phyloP scores from a whole-genome alignment of 1,139 yeast genomes.

The Eremothecium cymbalariae region DNA sequence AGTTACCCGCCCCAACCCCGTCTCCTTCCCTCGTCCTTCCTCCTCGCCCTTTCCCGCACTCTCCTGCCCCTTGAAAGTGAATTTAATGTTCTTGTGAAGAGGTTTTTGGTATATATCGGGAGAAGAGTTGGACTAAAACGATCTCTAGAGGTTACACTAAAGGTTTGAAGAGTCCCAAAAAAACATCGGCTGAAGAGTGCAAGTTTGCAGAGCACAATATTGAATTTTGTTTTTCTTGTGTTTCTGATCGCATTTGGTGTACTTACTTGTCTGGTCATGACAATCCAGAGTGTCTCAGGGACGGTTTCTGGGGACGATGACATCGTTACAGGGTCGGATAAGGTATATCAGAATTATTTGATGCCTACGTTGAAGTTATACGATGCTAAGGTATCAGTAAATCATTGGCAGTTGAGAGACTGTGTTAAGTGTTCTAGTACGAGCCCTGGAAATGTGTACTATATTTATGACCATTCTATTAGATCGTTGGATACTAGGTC shows the following conservation, averaged over 20 bases:
- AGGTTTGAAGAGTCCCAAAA: too few relatives aligned
- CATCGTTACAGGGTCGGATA: constrained; percentile 26
- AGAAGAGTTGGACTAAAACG: too few relatives aligned
- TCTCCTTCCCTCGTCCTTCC: not conserved
- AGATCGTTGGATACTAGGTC: constrained; percentile 37
- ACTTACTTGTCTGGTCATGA: too few relatives aligned
- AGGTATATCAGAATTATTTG: constrained; percentile 29
- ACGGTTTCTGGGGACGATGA: constrained; percentile 14
- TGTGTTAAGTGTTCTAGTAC: constrained; percentile 45
- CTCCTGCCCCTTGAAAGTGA: constrained; percentile 6
- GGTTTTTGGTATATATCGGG: too few relatives aligned
- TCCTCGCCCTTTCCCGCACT: constrained; percentile 4
- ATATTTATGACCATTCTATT: constrained; percentile 43
- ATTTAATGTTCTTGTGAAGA: too few relatives aligned
- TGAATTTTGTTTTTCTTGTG: not conserved
- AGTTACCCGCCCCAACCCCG: constrained; percentile 6
- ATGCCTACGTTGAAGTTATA: constrained; percentile 29
- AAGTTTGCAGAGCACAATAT: too few relatives aligned
- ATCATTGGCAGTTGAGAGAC: constrained; percentile 88
- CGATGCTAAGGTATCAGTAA: constrained; percentile 32
- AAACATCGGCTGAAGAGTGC: too few relatives aligned
- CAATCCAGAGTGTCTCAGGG: constrained; percentile 10
- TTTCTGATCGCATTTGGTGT: too few relatives aligned
- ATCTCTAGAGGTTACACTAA: too few relatives aligned
- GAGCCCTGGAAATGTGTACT: constrained; percentile 38